Percentiles rank a stretch among this genome's conserved stretches.
These are phyloP conservation scores for Lentinus brumalis DNA, from an alignment of 768 basidiomycete genomes.

Conservation along the genomic window DNA sequence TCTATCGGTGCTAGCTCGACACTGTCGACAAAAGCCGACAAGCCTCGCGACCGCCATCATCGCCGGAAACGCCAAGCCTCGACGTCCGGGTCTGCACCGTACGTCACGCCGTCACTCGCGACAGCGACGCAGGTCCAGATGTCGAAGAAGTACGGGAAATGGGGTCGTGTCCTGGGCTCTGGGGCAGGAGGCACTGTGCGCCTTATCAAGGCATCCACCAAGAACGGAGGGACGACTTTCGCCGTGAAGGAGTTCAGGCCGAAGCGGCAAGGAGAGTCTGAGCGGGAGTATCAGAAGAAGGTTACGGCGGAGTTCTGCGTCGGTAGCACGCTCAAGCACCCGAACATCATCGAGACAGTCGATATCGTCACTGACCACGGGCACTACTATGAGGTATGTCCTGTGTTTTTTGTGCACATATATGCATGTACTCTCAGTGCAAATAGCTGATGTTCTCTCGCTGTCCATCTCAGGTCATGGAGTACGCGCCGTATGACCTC, in stretches of 20 bases:
- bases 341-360: slow-evolving; percentile 96
- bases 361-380: slow-evolving; percentile 98
- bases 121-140: slow-evolving; percentile 89
- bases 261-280: slow-evolving; percentile 82
- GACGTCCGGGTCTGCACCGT: slow-evolving; percentile 25
- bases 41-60: slow-evolving; percentile 2
- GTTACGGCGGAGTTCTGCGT: slow-evolving; percentile 99
- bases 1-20: slow-evolving; percentile 13
- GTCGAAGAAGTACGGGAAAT: slow-evolving; percentile 99
- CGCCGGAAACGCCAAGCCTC: slow-evolving; percentile 14
- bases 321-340: slow-evolving; percentile 89
- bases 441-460: slow-evolving; percentile 4
- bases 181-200: slow-evolving; percentile 99
- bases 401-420: neutral
- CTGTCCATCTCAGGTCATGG: slow-evolving; percentile 78
- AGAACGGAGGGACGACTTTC: slow-evolving; percentile 83
- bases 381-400: slow-evolving; percentile 93
- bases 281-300: slow-evolving; percentile 99
- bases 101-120: slow-evolving; percentile 63
- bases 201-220: slow-evolving; percentile 83
- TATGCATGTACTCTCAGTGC: neutral
- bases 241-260: slow-evolving; percentile 98
- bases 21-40: slow-evolving; percentile 17
- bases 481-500: slow-evolving; percentile 97
- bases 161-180: slow-evolving; percentile 92